These are phyloP conservation scores for Saccharomycopsis selenospora DNA, from an alignment of 805 yeast genomes.

Conservation along the genomic window DNA sequence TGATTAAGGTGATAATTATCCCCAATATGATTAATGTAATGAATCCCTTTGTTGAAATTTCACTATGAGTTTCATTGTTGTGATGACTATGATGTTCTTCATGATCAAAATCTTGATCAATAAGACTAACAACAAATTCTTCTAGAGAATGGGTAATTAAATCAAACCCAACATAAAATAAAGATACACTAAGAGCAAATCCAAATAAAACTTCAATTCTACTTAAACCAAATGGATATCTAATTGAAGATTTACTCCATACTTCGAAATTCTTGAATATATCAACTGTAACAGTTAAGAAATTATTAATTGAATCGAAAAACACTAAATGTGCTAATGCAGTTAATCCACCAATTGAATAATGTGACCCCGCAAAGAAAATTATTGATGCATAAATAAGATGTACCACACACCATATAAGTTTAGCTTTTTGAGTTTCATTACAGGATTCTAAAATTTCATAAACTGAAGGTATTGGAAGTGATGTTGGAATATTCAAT, in stretches of 20 bases:
- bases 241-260: conserved; percentile 77
- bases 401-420: conserved; percentile 57
- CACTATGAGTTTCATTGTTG: conserved; percentile 23
- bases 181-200: conserved; percentile 76
- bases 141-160: conserved; percentile 81
- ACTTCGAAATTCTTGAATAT: conserved; percentile 87
- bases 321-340: conserved; percentile 83
- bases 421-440: conserved; percentile 47
- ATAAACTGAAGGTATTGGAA: conserved; percentile 38
- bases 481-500: conserved; percentile 64
- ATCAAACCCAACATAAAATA: conserved; percentile 88
- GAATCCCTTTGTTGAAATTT: conserved; percentile 26
- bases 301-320: conserved; percentile 77
- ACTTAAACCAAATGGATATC: conserved; percentile 91
- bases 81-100: conserved; percentile 27
- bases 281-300: conserved; percentile 62
- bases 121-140: conserved; percentile 43
- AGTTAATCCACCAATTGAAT: conserved; percentile 51
- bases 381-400: conserved; percentile 45
- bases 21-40: conserved; percentile 27
- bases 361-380: conserved; percentile 52
- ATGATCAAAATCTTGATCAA: conserved; percentile 25
- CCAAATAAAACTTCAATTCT: conserved; percentile 82
- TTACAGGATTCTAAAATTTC: conserved; percentile 61
- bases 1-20: conserved; percentile 28